These are phyloP conservation scores for Piromyces finnis DNA, from an alignment of 192 early-diverging fungal species.

Conservation along the genomic window DNA sequence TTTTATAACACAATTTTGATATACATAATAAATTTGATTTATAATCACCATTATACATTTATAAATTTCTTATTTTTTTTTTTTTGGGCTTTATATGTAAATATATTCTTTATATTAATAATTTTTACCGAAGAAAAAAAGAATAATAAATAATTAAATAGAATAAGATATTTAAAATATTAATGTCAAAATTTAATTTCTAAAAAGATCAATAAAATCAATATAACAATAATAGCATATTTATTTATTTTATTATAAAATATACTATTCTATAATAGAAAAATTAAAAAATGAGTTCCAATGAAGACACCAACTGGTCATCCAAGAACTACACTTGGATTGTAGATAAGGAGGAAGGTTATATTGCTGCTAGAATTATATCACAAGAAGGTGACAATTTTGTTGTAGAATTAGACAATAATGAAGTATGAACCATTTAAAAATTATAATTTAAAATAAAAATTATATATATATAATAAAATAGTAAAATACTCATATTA, in stretches of 20 bases:
- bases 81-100: background rate
- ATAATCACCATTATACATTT: background rate
- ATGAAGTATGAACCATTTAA: constrained; percentile 29
- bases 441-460: too few species aligned
- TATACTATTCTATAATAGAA: too few species aligned
- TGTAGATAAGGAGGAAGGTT: constrained; percentile 77
- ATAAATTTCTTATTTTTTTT: background rate
- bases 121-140: too few species aligned
- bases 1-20: too few species aligned
- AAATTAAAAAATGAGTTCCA: background rate
- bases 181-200: too few species aligned
- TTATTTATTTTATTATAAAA: too few species aligned
- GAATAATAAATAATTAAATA: too few species aligned
- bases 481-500: too few species aligned
- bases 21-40: background rate
- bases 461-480: too few species aligned
- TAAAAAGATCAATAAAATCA: too few species aligned
- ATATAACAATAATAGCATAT: too few species aligned
- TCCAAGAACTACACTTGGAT: constrained; percentile 9
- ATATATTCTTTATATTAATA: background rate
- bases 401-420: constrained; percentile 57
- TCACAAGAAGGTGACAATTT: constrained; percentile 53
- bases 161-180: too few species aligned
- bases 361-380: constrained; percentile 62
- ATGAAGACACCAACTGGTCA: background rate